These are phyloP conservation scores for Rachicladosporium sp. DNA, from an alignment of 2,329 filamentous ascomycete species.

Conservation along the genomic window DNA sequence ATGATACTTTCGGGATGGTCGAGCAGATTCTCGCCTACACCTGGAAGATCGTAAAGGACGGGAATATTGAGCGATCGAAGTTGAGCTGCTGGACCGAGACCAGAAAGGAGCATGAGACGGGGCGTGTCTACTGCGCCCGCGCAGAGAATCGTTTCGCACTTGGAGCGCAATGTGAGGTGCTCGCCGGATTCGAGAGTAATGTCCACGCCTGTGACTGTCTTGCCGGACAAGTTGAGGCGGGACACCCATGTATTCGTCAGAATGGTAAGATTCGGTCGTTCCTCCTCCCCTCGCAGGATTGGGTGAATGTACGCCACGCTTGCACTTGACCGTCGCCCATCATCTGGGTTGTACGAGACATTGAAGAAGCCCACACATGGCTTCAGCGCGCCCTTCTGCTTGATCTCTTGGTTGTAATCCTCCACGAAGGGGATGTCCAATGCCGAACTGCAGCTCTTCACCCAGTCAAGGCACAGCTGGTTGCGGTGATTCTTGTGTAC, in stretches of 20 bases:
- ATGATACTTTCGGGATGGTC: conserved; percentile 57
- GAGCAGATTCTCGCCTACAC: conserved; percentile 51
- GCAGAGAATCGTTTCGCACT: conserved; percentile 65
- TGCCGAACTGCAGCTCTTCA: conserved; percentile 64
- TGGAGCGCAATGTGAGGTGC: conserved; percentile 45
- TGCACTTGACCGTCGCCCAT: conserved; percentile 71
- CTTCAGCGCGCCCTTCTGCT: conserved; percentile 56
- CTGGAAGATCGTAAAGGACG: conserved; percentile 48
- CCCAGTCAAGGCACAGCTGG: conserved; percentile 85
- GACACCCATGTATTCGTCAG: conserved; percentile 82
- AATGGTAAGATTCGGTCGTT: conserved; percentile 70
- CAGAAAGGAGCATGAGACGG: conserved; percentile 45
- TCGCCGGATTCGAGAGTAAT: conserved; percentile 51
- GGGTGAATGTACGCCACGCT: conserved; percentile 90
- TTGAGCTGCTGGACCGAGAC: conserved; percentile 37
- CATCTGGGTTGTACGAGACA: conserved; percentile 81
- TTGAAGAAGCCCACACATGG: conserved; percentile 82
- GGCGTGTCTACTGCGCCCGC: conserved; percentile 75
- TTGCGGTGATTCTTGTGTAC: conserved; percentile 78
- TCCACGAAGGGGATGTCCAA: conserved; percentile 68
- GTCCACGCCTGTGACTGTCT: conserved; percentile 61
- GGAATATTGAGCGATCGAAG: conserved; percentile 35
- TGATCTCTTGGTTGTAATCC: conserved; percentile 81
- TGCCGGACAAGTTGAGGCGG: conserved; percentile 59
- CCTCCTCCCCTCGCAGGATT: conserved; percentile 71